Base-by-base conservation (phyloP, 371 early-diverging fungal genomes). In the Capniomyces stellatus region DNA sequence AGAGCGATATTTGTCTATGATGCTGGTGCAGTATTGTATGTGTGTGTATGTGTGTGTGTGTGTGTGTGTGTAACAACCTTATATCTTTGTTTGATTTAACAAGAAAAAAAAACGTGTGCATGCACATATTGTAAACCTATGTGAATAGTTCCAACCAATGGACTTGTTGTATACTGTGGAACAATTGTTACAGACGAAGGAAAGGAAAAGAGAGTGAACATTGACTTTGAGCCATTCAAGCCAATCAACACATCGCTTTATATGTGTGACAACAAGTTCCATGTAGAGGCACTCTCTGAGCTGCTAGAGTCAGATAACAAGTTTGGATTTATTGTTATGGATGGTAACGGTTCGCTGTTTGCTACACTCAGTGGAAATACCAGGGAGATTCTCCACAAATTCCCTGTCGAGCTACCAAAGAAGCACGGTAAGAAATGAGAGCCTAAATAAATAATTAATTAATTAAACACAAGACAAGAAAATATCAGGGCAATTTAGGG, bases 251-350 rank as follows among this genome's bases (percentile, higher is more conserved):
- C 98, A 30, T 93, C 93, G 10, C 73, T 99, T 51, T 99, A 99
- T 70, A 78, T 97, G 60, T 99, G 99, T 72, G 99, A 99, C 75
- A 98, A 97, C 79, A 93, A 93, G 71, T 99, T 99, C 82, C 99
- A 99, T 64, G 94, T 95, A 1, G 96, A 98, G 62, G 89, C 92
- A 8, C 71, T 96, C 28, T 72, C 82, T 10, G 91, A 91, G 66
- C 72, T 96, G 55, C 76, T 99, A 51, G 98, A 99, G 64, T 78
- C 85, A 29, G 98, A 98, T 77, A 77, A 85, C 66, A 89, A 87
- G 66, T 99, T 95, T 67, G 99, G 98, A 29, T 99, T 99, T 70
- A 96, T 99, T 64, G 79, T 99, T 55, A 96, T 99, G 85, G 99
- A 99, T 71, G 99, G 99, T 79, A 90, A 90, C 71, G 95, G 97